Evolutionary conservation across 1,139 yeast species (phyloP), one percentile per base, ranked within the genome.

Genomic region (Zygoascus meyerae): DNA sequence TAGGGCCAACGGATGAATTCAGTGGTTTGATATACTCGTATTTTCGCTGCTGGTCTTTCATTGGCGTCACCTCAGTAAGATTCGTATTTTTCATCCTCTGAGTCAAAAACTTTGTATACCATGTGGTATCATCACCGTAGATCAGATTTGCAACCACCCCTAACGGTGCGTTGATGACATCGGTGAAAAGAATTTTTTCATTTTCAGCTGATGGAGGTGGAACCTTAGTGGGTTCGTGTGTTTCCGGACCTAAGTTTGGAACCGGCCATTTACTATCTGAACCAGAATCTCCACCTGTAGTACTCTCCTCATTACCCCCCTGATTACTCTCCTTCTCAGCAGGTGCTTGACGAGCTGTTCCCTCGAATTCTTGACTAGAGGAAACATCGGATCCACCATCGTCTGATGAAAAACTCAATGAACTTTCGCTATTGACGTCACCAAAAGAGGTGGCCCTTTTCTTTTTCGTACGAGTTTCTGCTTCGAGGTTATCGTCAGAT

Each of bases 1-100:
- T 92, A 5, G 98, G 98, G 0, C 98, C 98, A 49, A 94, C 79
- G 0, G 96, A 79, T 0, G 83, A 90, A 49, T 73, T 72, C 51
- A 94, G 71, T 2, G 96, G 97, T 63, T 90, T 90, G 41, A 72
- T 74, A 63, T 90, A 94, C 4, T 75, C 73, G 61, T 83, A 90
- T 37, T 73, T 70, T 52, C 99, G 75, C 43, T 60, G 52, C 51
- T 69, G 69, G 30, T 66, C 58, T 12, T 52, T 45, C 56, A 81
- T 77, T 21, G 73, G 72, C 1, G 81, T 74, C 45, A 89, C 74
- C 1, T 73, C 79, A 8, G 77, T 68, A 10, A 90, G 74, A 48
- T 86, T 86, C 48, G 74, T 71, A 64, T 86, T 86, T 62, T 85
- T 85, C 60, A 85, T 95, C 33, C 75, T 77, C 47, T 78, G 79